Evolutionary conservation across 352 stramenopile genomes (phyloP).

Genomic region (Phytophthora idaei): DNA sequence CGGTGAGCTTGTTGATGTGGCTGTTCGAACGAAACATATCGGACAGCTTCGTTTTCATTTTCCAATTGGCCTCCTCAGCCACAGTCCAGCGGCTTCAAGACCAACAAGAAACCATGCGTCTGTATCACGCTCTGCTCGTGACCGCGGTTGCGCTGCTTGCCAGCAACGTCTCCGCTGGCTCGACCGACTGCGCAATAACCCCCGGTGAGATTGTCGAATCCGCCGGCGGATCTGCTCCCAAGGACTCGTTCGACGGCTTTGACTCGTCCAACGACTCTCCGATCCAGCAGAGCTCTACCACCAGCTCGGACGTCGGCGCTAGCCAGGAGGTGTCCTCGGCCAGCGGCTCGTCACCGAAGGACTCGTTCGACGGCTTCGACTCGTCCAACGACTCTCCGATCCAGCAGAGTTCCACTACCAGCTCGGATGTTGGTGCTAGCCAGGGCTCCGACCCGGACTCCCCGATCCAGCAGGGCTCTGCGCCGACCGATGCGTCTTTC

Average conservation of each 20-base stretch:
- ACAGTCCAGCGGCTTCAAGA: conserved; percentile 22
- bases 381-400: conserved; percentile 3
- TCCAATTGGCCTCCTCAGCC: conserved; percentile 26
- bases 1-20: neutral
- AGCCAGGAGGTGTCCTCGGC: conserved; percentile 7
- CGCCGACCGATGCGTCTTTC: conserved; percentile 6
- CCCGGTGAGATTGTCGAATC: conserved; percentile 18
- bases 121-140: conserved; percentile 27
- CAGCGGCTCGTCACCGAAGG: conserved; percentile 4
- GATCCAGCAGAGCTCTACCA: conserved; percentile 9
- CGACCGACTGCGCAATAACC: conserved; percentile 17
- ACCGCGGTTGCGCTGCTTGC: conserved; percentile 23
- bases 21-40: conserved; percentile 2
- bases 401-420: conserved; percentile 11
- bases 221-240: conserved; percentile 1
- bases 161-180: conserved; percentile 11
- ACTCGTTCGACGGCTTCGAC: conserved; percentile 21
- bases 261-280: conserved; percentile 5
- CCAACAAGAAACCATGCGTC: conserved; percentile 27
- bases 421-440: conserved; percentile 9
- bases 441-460: conserved; percentile 11
- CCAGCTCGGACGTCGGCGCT: conserved; percentile 9
- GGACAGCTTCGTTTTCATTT: conserved; percentile 18
- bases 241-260: conserved; percentile 24
- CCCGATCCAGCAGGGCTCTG: conserved; percentile 7